A percentile compares a stretch with the other conserved stretches of the same genome.
Evolutionary conservation across 345 rosid species (phyloP).

Genomic region (Physaria fendleri): DNA sequence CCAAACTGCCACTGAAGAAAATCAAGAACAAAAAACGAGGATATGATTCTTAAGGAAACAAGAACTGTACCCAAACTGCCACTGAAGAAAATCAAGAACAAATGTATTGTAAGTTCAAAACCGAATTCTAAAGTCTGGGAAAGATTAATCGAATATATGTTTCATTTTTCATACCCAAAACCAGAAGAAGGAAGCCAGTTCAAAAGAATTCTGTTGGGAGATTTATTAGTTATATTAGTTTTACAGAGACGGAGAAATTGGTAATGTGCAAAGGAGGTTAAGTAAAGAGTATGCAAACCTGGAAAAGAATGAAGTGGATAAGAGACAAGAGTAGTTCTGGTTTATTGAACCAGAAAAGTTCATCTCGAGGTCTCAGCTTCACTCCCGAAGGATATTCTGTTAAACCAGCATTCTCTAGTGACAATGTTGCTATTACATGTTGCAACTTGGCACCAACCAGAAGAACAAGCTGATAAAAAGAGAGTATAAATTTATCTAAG

Average conservation of each 20-base stretch:
- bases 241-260: too few species aligned
- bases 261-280: too few species aligned
- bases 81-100: slow-evolving; percentile 42
- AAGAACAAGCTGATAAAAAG: slow-evolving; percentile 38
- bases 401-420: slow-evolving; percentile 65
- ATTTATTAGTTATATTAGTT: too few species aligned
- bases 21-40: slow-evolving; percentile 54
- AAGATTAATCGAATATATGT: background rate
- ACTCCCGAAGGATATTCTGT: slow-evolving; percentile 41
- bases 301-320: slow-evolving; percentile 90
- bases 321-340: slow-evolving; percentile 70
- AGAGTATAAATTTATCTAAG: too few species aligned
- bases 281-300: slow-evolving; percentile 41
- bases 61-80: slow-evolving; percentile 94
- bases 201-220: slow-evolving; percentile 98
- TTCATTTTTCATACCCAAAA: slow-evolving; percentile 63
- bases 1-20: slow-evolving; percentile 90
- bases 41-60: slow-evolving; percentile 75
- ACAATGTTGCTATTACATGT: slow-evolving; percentile 82
- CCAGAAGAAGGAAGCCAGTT: slow-evolving; percentile 95
- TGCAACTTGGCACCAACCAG: slow-evolving; percentile 77
- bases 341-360: slow-evolving; percentile 93
- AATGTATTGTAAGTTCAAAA: background rate
- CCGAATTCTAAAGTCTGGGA: background rate
- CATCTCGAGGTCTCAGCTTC: slow-evolving; percentile 77